Base-by-base conservation (phyloP, 768 basidiomycete genomes). In the Nidularia sp. region DNA sequence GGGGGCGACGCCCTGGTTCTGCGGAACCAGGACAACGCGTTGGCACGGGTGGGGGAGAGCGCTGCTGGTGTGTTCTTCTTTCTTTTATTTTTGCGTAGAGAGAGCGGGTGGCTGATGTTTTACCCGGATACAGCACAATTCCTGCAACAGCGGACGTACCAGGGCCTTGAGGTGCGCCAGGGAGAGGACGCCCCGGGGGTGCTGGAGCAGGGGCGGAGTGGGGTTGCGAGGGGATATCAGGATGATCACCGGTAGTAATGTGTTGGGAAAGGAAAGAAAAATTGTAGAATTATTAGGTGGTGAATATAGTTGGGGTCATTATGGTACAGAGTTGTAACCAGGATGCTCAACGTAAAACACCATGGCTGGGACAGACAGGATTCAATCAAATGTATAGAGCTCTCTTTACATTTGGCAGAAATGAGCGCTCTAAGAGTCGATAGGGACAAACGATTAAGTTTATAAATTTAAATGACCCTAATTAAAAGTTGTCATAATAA, bases 121-220 rank as follows among this genome's bases (percentile, higher is more conserved):
- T 31, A n/a, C 25, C 25, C 25, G 0, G 25, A 29, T 29, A 32
- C 35, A 84, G 92, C 80, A 41, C 76, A 83, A 60, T 93, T 88
- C 68, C 71, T 97, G 13, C 83, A 86, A 31, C 71, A 71, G 12
- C 80, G 94, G 45, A 83, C 80, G 0, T 98, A 88, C 69, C 81
- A 78, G 42, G 96, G 96, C 1, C 73, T 98, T 25, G 95, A 98
- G 53, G 70, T 81, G 18, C 77, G 88, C 6, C 59, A 86, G 8
- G 93, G 91, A 0, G 74, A 89, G 64, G 91, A 96, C 60, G 79
- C 75, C 1, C 94, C 95, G 0, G 81, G 88, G 55, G 66, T 86
- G 39, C 66, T 98, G 53, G 92, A 97, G 69, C 90, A 96, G 66
- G 96, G 96, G 0, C 72, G 93, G 45, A 89, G 81, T 57, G 96